Base-by-base conservation (phyloP, 345 rosid genomes). In the Pugionium dolabratum region DNA sequence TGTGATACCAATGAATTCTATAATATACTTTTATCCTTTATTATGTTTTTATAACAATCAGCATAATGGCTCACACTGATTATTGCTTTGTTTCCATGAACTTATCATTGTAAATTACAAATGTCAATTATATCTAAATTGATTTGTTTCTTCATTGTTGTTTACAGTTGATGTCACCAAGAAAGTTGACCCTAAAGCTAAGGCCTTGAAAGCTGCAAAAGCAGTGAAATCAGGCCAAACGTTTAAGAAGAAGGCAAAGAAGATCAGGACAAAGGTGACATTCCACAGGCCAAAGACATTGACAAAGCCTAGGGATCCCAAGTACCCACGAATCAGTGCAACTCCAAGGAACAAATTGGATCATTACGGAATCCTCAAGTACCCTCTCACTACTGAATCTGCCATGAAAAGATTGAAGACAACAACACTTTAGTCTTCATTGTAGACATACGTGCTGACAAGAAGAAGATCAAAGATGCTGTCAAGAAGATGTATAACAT, bases 331-430 rank as follows among this genome's bases (percentile, higher is more conserved):
- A 0, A 47, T 67, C 69, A 74, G 78, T 33, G 78, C 78, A 2
- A 6, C 73, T 9, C 78, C 78, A 1, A 60, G 78, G 72, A 67
- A 67, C 73, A 74, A 74, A 36, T 61, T 74, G 69, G 78, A 74
- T 27, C 78, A 74, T 3, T 83, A 83, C 75, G 82, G 76, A 36
- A 83, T 83, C 59, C 74, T 85, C 62, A 85, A 82, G 69, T 81
- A 61, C 31, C 90, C 90, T 5, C 81, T 85, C 50, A 85, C 90
- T 2, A 82, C 90, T 0, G 84, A 85, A 50, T 85, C 87, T 0
- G 90, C 90, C 5, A 85, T 85, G 87, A 83, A 85, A 85, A 85
- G 76, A 83, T 85, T 3, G 85, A 85, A 54, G 87, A 85, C 47
- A 85, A 81, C 82, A 85, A 79, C 75, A 85, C 90, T 10, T 55